phyloP scores from a whole-genome alignment of 2,329 filamentous ascomycete genomes.

The Neofusicoccum cordaticola region DNA sequence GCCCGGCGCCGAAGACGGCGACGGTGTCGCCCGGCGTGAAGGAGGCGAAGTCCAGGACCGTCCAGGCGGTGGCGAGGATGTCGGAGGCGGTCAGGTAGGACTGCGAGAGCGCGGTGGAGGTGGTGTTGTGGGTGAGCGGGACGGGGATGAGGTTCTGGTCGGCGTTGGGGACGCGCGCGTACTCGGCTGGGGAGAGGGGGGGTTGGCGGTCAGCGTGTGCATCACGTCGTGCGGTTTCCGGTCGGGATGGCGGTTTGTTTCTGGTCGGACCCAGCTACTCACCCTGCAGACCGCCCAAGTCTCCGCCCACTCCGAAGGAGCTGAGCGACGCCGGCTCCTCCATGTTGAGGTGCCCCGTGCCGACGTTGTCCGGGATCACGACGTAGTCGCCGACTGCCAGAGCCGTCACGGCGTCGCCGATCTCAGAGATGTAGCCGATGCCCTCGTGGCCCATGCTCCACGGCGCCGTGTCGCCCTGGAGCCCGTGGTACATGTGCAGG shows the following conservation, averaged over 20 bases:
- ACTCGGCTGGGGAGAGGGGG: slow-evolving; percentile 13
- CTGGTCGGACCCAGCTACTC: too few species aligned
- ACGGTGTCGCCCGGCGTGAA: slow-evolving; percentile 27
- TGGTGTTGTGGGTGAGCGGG: not conserved
- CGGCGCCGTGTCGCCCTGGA: slow-evolving; percentile 18
- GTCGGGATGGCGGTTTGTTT: too few species aligned
- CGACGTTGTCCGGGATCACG: slow-evolving; percentile 13
- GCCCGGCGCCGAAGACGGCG: slow-evolving; percentile 36
- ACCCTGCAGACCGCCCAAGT: not conserved
- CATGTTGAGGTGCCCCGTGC: too few species aligned
- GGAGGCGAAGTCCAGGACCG: slow-evolving; percentile 22
- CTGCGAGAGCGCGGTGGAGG: not conserved
- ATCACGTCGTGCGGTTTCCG: too few species aligned
- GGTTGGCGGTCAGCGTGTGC: too few species aligned
- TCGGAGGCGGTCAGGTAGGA: slow-evolving; percentile 21
- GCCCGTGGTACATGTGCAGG: slow-evolving; percentile 30
- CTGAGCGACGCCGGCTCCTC: not conserved
- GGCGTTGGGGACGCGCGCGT: slow-evolving; percentile 18
- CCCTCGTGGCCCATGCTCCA: slow-evolving; percentile 18
- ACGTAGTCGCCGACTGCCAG: slow-evolving; percentile 17
- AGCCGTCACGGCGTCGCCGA: slow-evolving; percentile 11
- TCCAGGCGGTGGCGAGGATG: slow-evolving; percentile 30
- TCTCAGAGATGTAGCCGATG: slow-evolving; percentile 17
- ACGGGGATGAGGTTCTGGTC: slow-evolving; percentile 13
- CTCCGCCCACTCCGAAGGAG: not conserved